These are phyloP conservation scores for Saturnispora ahearnii DNA, from an alignment of 805 yeast species.

Conservation along the genomic window DNA sequence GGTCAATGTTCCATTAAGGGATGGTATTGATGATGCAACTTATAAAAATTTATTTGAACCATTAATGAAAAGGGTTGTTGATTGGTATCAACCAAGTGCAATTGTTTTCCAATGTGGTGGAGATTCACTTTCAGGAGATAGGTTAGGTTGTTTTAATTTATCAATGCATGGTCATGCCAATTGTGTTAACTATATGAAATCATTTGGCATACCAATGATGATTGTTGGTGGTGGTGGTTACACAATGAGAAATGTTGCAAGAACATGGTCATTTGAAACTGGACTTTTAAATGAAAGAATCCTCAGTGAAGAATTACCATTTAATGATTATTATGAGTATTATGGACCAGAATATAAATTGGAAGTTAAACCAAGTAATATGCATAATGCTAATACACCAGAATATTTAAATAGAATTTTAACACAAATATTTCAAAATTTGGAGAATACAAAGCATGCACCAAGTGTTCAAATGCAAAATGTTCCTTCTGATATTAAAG, in stretches of 20 bases:
- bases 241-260: constrained; percentile 92
- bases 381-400: constrained; percentile 92
- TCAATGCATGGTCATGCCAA: constrained; percentile 94
- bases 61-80: constrained; percentile 63
- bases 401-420: constrained; percentile 83
- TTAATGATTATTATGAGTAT: constrained; percentile 94
- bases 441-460: constrained; percentile 87
- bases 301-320: constrained; percentile 72
- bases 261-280: constrained; percentile 92
- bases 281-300: constrained; percentile 76
- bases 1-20: constrained; percentile 78
- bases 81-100: constrained; percentile 91
- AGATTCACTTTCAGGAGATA: constrained; percentile 91
- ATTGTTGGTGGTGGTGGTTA: constrained; percentile 98
- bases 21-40: constrained; percentile 89
- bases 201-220: constrained; percentile 82
- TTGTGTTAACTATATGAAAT: constrained; percentile 80
- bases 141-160: constrained; percentile 90
- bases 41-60: constrained; percentile 86
- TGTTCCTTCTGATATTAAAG: constrained; percentile 85
- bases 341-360: constrained; percentile 95
- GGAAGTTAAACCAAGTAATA: constrained; percentile 90
- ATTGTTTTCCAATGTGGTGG: constrained; percentile 98
- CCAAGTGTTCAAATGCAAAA: constrained; percentile 94
- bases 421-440: constrained; percentile 63